Evolutionary conservation across 73 alveolate species (phyloP), one percentile per base, ranked within the genome.

Genomic region (Paramecium sexaurelia): DNA sequence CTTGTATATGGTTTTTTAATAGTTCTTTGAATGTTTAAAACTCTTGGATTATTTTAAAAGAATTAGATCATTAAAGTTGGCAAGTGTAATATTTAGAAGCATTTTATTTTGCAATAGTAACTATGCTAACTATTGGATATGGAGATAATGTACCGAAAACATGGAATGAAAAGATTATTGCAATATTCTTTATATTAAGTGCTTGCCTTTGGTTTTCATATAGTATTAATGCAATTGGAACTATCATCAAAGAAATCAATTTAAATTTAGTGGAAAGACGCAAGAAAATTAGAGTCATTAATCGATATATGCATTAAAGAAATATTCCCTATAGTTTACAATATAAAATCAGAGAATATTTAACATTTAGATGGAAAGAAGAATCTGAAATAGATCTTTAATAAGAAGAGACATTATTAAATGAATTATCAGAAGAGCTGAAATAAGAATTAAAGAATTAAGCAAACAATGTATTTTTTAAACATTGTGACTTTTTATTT

Each of bases 51-150:
- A 45, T 43, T 39, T 39, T 45, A 1, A 78, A 78, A 11, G 90
- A 45, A 40, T 22, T 78, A 26, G 71, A 32, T 6, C 61, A 78
- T 41, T 17, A 78, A 24, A 26, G 45, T 1, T 88, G 94, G 94
- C 19, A 39, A 13, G 55, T 69, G 8, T 17, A 88, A 88, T 88
- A 88, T 69, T 68, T 88, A 82, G 94, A 88, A 43, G 51, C 94
- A 9, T 88, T 68, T 33, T 88, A 88, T 43, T 88, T 88, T 68
- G 75, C 91, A 17, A 88, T 88, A 7, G 94, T 88, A 20, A 88
- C 94, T 0, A 88, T 88, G 94, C 33, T 82, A 5, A 88, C 94
- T n/a, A 82, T 88, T 17, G 94, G 94, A 37, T 88, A 61, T 71
- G 94, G 94, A 7, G 94, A 88, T 69, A 82, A 41, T 26, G 61